phyloP scores from a whole-genome alignment of 352 stramenopile genomes.

The Phytophthora multivora region DNA sequence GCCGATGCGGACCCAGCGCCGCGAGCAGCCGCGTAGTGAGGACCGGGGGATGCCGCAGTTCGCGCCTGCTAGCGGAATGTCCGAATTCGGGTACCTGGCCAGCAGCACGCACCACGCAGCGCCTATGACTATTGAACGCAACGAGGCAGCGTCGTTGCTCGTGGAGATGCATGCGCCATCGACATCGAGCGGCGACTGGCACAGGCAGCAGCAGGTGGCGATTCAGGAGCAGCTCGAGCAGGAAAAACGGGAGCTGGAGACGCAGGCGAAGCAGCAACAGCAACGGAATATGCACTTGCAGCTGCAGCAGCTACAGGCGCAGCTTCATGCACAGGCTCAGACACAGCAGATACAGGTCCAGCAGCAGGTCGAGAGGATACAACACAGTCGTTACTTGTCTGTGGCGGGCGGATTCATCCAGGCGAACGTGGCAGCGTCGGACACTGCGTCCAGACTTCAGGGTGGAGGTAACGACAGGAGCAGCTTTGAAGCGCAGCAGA shows the following conservation, averaged over 20 bases:
- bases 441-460: neutral
- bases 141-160: constrained; percentile 15
- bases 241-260: constrained; percentile 10
- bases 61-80: neutral
- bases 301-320: constrained; percentile 24
- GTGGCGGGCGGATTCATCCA: constrained; percentile 1
- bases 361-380: constrained; percentile 19
- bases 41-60: constrained; percentile 10
- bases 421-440: neutral
- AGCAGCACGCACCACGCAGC: constrained; percentile 9
- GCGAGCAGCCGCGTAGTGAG: neutral
- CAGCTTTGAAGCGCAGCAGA: neutral
- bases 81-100: constrained; percentile 7
- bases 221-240: constrained; percentile 32
- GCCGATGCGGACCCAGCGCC: constrained; percentile 9
- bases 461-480: neutral
- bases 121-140: constrained; percentile 4
- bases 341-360: constrained; percentile 11
- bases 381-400: constrained; percentile 7
- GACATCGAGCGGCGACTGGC: constrained; percentile 26
- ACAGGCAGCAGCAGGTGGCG: constrained; percentile 22
- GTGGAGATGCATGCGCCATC: constrained; percentile 17
- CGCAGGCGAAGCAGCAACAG: constrained; percentile 21
- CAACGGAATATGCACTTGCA: constrained; percentile 12
- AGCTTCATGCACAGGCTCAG: constrained; percentile 21